Conservation (phyloP, 2,329 filamentous ascomycete species). For the Sphaceloma murrayae region DNA sequence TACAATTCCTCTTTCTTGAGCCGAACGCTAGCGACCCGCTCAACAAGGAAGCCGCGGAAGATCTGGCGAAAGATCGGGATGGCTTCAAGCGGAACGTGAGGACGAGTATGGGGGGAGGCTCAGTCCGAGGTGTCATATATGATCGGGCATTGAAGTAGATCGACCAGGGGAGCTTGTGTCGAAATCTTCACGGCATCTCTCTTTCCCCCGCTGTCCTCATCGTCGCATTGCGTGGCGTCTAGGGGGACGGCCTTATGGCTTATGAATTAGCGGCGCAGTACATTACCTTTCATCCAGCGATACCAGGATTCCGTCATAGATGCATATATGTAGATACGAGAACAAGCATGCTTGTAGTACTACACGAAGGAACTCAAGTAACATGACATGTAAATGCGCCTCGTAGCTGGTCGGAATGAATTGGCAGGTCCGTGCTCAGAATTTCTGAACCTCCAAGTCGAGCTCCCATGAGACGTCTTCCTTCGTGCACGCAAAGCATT, state of each 20-base stretch:
- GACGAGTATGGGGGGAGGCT: conserved; percentile 70
- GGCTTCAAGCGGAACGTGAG: conserved; percentile 87
- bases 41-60: conserved; percentile 95
- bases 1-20: conserved; percentile 95
- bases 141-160: conserved; percentile 64
- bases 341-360: neutral
- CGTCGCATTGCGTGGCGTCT: conserved; percentile 4
- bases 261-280: conserved; percentile 8
- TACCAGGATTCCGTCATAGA: conserved; percentile 10
- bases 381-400: too few species aligned
- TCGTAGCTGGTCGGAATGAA: too few species aligned
- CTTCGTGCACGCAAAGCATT: too few species aligned
- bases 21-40: conserved; percentile 95
- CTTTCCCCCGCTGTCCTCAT: neutral
- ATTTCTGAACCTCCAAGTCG: conserved; percentile 7
- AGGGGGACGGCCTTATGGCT: neutral
- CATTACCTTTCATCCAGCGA: neutral
- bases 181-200: conserved; percentile 22
- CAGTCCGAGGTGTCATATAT: conserved; percentile 61
- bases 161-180: neutral
- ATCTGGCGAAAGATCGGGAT: conserved; percentile 75
- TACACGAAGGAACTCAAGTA: neutral
- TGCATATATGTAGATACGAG: conserved; percentile 8
- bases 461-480: too few species aligned
- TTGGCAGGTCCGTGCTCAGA: conserved; percentile 13